These are phyloP conservation scores for Starmerella stigmatis DNA, from an alignment of 805 yeast genomes.

Conservation along the genomic window DNA sequence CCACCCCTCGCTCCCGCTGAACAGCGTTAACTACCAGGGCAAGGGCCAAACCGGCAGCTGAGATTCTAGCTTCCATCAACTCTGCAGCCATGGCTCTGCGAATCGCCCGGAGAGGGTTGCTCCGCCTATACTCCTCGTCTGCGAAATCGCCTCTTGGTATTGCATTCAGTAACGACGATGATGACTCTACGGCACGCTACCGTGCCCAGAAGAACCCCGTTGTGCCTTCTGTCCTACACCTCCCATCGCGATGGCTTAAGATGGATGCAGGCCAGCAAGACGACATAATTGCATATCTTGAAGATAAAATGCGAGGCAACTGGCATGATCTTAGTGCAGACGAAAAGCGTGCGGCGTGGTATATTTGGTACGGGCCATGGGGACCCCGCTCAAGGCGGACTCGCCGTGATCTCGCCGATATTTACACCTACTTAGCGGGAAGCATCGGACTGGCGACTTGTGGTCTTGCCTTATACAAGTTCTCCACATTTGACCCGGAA, in stretches of 20 bases:
- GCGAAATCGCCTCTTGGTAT: constrained; percentile 24
- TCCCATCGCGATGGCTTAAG: constrained; percentile 29
- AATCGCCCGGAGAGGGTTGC: background rate
- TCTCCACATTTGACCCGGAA: constrained; percentile 7
- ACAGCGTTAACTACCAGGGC: no score
- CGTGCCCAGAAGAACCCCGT: constrained; percentile 28
- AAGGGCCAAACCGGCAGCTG: no score
- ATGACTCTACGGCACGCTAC: constrained; percentile 24
- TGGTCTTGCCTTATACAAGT: constrained; percentile 26
- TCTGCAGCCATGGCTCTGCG: background rate
- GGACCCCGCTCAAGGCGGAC: constrained; percentile 29
- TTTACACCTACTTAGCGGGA: constrained; percentile 19
- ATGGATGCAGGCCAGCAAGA: constrained; percentile 32
- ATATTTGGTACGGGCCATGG: constrained; percentile 31
- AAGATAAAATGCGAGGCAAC: constrained; percentile 30
- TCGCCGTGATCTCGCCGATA: constrained; percentile 21
- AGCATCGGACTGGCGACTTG: constrained; percentile 18
- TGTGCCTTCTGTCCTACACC: constrained; percentile 27
- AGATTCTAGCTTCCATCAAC: background rate
- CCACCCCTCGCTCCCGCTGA: no score
- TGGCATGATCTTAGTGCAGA: constrained; percentile 29
- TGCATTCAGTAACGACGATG: constrained; percentile 26
- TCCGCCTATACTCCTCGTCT: constrained; percentile 6
- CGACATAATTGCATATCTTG: constrained; percentile 31
- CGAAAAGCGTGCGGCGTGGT: constrained; percentile 31